phyloP scores from a whole-genome alignment of 306 rosid species.

The Geum urbanum region DNA sequence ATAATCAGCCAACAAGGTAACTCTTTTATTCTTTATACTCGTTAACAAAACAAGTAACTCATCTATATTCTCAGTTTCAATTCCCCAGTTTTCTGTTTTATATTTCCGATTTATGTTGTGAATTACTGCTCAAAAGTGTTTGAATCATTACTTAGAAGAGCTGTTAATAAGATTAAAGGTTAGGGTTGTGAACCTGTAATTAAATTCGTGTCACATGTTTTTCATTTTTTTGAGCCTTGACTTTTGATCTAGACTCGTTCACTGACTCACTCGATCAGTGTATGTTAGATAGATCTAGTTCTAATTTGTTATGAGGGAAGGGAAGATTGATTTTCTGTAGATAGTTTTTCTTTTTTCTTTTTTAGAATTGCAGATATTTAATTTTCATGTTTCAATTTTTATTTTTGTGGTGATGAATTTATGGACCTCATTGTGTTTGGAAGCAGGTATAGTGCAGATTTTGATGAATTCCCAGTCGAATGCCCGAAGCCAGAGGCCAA shows the following conservation, averaged over 20 bases:
- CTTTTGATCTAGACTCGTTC: conserved; percentile 11
- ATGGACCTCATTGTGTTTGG: background rate
- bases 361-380: background rate
- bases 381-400: background rate
- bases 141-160: background rate
- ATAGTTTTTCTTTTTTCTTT: background rate
- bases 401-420: background rate
- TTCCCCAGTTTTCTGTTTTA: background rate
- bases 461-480: conserved; percentile 22
- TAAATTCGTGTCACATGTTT: background rate
- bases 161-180: background rate
- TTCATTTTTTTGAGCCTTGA: background rate
- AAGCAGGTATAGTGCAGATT: background rate
- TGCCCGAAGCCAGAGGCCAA: conserved; percentile 36
- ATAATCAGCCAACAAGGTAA: background rate
- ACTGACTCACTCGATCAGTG: background rate
- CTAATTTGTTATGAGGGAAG: background rate
- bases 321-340: background rate
- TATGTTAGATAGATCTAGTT: conserved; percentile 1
- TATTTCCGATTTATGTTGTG: background rate
- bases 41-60: too few species aligned
- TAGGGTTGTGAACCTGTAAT: background rate
- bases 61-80: background rate
- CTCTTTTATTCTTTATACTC: too few species aligned
- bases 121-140: background rate